Evolutionary conservation across 2,329 filamentous ascomycete species (phyloP), one percentile per base, ranked within the genome.

Genomic region (Clonostachys solani): DNA sequence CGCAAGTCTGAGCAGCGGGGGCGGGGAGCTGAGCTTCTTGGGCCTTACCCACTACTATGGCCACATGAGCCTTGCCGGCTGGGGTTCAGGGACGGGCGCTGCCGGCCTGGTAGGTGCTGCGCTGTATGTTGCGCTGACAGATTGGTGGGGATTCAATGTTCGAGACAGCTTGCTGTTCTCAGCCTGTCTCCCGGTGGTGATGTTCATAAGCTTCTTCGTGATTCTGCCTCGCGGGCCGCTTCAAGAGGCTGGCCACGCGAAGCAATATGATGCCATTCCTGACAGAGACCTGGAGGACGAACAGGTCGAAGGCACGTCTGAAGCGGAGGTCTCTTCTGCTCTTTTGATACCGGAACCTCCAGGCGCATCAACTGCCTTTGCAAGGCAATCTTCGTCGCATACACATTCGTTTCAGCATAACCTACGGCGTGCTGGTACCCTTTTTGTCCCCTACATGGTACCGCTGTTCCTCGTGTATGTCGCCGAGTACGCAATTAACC

Each of bases 401-500:
- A 52, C 56, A 13, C 60, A 57, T 15, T 61, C 65, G 0, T 63
- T 84, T 18, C 51, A 53, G 13, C 57, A 64, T n/a, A 80, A 83
- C 47, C 65, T 97, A 34, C 71, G 69, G n/a, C 84, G 89, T 5
- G 81, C 86, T 0, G 77, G 71, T 51, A 74, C 77, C 1, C 74
- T 97, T 2, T 86, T 96, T 60, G 72, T 95, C 41, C 82, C 82
- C 0, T 86, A 85, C 64, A 97, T 99, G 91, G 75, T 95, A 5
- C 94, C 94, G 0, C 77, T 99, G 13, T 76, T 97, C 34, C 72
- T 97, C 15, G 94, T 99, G 33, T 99, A 96, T 64, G 80, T 97
- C 35, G 90, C 92, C 48, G 94, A 99, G 71, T 99, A 99, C 64
- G 95, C 89, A 47, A 96, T 97, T 67, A 97, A 97, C 69, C 92